phyloP scores from a whole-genome alignment of 2,329 filamentous ascomycete species.

The Trichophyton equinum region DNA sequence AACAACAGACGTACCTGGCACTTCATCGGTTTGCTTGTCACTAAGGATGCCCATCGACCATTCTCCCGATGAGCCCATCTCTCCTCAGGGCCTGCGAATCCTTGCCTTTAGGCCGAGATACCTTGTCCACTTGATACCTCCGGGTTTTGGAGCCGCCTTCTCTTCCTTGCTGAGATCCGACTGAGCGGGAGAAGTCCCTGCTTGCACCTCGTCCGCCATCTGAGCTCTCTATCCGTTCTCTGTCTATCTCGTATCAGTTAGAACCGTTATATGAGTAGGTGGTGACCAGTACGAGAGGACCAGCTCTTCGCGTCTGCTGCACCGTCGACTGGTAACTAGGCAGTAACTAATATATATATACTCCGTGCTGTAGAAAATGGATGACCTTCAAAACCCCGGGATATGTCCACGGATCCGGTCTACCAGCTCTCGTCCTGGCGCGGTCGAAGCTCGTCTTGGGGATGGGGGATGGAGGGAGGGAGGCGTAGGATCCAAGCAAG shows the following conservation, averaged over 20 bases:
- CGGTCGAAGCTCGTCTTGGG: background rate
- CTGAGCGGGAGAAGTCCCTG: background rate
- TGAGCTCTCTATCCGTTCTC: background rate
- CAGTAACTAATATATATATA: background rate
- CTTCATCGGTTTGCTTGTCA: slow-evolving; percentile 68
- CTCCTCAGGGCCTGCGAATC: slow-evolving; percentile 2
- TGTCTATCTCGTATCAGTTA: no score
- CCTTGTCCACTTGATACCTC: slow-evolving; percentile 10
- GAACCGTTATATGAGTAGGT: background rate
- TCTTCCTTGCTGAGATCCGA: slow-evolving; percentile 4
- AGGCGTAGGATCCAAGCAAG: background rate
- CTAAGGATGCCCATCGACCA: slow-evolving; percentile 70
- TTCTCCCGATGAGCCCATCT: slow-evolving; percentile 20
- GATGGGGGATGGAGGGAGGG: background rate
- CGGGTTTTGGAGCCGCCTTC: background rate
- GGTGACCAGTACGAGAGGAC: background rate
- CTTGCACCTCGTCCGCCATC: background rate
- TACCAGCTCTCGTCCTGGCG: background rate
- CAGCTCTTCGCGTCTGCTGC: background rate
- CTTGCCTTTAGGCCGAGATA: slow-evolving; percentile 9
- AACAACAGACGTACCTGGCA: slow-evolving; percentile 53
- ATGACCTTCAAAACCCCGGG: no score
- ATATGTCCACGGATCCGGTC: background rate
- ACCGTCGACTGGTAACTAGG: background rate
- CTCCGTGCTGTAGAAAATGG: background rate